phyloP scores from a whole-genome alignment of 371 early-diverging fungal genomes.

The Mucor velutinosus region DNA sequence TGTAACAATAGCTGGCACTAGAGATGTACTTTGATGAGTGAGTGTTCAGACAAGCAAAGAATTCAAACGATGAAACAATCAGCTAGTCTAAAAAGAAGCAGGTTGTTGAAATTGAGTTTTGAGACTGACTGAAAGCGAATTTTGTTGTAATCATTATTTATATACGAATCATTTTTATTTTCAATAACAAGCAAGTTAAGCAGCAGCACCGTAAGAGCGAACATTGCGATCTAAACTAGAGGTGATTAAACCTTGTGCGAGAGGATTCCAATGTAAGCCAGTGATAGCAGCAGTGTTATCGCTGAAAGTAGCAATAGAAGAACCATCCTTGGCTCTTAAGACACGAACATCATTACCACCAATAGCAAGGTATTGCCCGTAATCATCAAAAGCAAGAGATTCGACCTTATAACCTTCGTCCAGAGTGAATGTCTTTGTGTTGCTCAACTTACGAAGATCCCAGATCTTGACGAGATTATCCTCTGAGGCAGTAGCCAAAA shows the following conservation, averaged over 20 bases:
- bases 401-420: slow-evolving; percentile 60
- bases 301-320: slow-evolving; percentile 56
- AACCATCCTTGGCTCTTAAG: slow-evolving; percentile 81
- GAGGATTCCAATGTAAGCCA: slow-evolving; percentile 65
- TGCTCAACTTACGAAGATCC: slow-evolving; percentile 88
- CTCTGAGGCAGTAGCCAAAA: slow-evolving; percentile 77
- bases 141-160: neutral
- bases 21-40: no score
- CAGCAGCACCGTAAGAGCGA: slow-evolving; percentile 52
- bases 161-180: neutral
- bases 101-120: neutral
- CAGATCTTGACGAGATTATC: slow-evolving; percentile 80
- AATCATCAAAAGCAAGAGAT: slow-evolving; percentile 75
- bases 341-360: slow-evolving; percentile 70
- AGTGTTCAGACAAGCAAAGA: no score
- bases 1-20: no score
- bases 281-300: slow-evolving; percentile 65
- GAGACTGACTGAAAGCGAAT: neutral
- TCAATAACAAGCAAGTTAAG: neutral
- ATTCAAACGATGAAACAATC: no score
- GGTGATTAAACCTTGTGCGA: slow-evolving; percentile 57
- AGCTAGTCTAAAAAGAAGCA: no score
- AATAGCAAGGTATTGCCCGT: slow-evolving; percentile 84
- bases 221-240: slow-evolving; percentile 68
- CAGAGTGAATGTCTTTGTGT: slow-evolving; percentile 71